Evolutionary conservation across 306 rosid species (phyloP), one percentile per base, ranked within the genome.

Genomic region (Dryas alaskensis): DNA sequence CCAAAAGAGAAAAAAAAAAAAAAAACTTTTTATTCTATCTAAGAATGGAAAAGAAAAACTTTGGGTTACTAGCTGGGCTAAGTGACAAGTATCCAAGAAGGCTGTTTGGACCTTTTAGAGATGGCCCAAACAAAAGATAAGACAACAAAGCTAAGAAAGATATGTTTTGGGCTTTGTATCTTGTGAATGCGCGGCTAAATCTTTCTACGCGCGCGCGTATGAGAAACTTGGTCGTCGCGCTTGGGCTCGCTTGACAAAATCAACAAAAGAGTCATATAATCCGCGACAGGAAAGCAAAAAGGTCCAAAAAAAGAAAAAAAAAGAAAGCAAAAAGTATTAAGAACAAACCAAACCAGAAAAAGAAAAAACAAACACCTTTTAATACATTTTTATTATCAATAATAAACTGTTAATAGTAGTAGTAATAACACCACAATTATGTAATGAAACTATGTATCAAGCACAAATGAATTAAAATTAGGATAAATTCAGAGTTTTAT

Each of bases 271-370:
- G 25, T 61, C 22, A 8, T 58, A 69, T 39, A 65, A 50, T 22
- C 66, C 79, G 37, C 72, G 76, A 69, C 79, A 74, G 25, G 60
- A 61, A 79, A 37, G 78, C 76, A 14, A 17, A 74, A 79, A 67
- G 71, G 54, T 61, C 39, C 59, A 45, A 44, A 52, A 59, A 52
- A 52, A 19, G 47, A 67, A 68, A n/a, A 44, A 55, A 73, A 47
- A 59, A 60, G 11, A 40, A 43, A 16, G 4, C 58, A 67, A 39
- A 45, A 60, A 14, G 43, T 47, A 31, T 31, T 44, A 9, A 10
- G 17, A 57, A 22, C 37, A 42, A 71, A 70, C 16, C 59, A 69
- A 44, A 58, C 63, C 55, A 27, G 63, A 22, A 67, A 67, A 27
- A 65, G 62, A 14, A n/a, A 50, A 65, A 22, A 46, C 39, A 7